Percentiles rank a stretch among this genome's conserved stretches.
phyloP scores from a whole-genome alignment of 192 early-diverging fungal species.

The Coemansia sp. region DNA sequence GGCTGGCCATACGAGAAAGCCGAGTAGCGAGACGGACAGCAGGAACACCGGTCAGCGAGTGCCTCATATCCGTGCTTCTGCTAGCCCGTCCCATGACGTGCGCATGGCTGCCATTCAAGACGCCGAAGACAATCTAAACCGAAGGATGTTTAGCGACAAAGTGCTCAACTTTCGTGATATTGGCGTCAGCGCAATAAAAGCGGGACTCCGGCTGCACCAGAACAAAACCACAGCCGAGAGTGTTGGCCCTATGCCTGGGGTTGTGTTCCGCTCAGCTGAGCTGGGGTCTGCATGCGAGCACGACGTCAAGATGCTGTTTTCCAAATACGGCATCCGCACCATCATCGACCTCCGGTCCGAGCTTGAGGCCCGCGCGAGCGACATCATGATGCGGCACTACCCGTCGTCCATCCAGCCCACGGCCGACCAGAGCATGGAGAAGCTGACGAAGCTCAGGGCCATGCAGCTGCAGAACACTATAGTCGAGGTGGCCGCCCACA shows the following conservation, averaged over 20 bases:
- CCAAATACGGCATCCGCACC: constrained; percentile 54
- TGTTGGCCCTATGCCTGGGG: constrained; percentile 49
- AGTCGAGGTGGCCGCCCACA: constrained; percentile 52
- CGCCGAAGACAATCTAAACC: constrained; percentile 21
- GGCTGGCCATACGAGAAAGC: constrained; percentile 12
- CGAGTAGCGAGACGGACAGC: not conserved
- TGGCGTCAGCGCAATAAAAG: constrained; percentile 46
- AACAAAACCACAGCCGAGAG: constrained; percentile 12
- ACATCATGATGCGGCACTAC: constrained; percentile 50
- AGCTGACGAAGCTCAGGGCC: constrained; percentile 30
- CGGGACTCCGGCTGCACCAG: constrained; percentile 18
- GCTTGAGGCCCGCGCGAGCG: constrained; percentile 47
- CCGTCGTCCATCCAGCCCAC: constrained; percentile 52
- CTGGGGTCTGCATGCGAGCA: constrained; percentile 45
- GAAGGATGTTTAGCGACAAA: constrained; percentile 42
- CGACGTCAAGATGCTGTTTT: constrained; percentile 52
- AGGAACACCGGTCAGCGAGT: not conserved
- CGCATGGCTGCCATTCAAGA: constrained; percentile 33
- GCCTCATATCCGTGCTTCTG: not conserved
- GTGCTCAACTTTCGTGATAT: constrained; percentile 55
- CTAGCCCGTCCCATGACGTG: constrained; percentile 29
- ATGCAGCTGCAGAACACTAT: constrained; percentile 47
- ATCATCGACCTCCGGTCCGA: constrained; percentile 58
- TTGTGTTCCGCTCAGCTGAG: constrained; percentile 57
- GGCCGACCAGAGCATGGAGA: constrained; percentile 43